These are phyloP conservation scores for Phytophthora foliorum DNA, from an alignment of 352 stramenopile genomes.

Conservation along the genomic window DNA sequence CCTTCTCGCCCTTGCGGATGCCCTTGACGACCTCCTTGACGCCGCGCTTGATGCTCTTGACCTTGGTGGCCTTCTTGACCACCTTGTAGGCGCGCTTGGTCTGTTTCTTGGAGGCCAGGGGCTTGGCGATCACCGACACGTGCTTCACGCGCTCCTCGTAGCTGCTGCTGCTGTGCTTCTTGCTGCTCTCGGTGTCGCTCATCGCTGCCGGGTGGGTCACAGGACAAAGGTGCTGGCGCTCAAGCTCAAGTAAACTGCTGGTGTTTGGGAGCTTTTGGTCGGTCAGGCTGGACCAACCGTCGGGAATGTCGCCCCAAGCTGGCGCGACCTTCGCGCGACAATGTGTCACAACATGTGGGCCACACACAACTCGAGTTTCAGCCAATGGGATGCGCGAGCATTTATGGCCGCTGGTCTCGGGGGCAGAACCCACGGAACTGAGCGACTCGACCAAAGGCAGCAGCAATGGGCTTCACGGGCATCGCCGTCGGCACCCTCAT, in stretches of 20 bases:
- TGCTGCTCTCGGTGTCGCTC: slow-evolving; percentile 80
- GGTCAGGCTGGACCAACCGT: slow-evolving; percentile 37
- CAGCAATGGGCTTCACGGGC: slow-evolving; percentile 77
- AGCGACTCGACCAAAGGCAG: slow-evolving; percentile 16
- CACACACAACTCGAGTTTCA: slow-evolving; percentile 2
- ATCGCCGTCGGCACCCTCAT: slow-evolving; percentile 74
- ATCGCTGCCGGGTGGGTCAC: slow-evolving; percentile 36
- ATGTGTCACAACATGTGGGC: background rate
- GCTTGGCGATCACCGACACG: slow-evolving; percentile 95
- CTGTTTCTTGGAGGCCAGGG: slow-evolving; percentile 98
- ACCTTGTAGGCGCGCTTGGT: slow-evolving; percentile 95
- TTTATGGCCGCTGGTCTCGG: slow-evolving; percentile 35
- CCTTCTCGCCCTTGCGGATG: slow-evolving; percentile 97
- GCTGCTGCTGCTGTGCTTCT: slow-evolving; percentile 47
- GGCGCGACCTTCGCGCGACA: slow-evolving; percentile 36
- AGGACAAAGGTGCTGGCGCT: slow-evolving; percentile 17
- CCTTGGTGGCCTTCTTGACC: slow-evolving; percentile 95
- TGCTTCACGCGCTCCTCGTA: slow-evolving; percentile 92
- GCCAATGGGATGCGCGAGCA: slow-evolving; percentile 25
- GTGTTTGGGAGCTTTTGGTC: slow-evolving; percentile 27
- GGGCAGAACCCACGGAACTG: slow-evolving; percentile 38
- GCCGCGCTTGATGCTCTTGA: slow-evolving; percentile 97
- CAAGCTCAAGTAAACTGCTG: slow-evolving; percentile 33
- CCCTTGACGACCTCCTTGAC: slow-evolving; percentile 99
- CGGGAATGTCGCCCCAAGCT: slow-evolving; percentile 33